phyloP scores from a whole-genome alignment of 2,329 filamentous ascomycete species.

The Claviceps citrina region DNA sequence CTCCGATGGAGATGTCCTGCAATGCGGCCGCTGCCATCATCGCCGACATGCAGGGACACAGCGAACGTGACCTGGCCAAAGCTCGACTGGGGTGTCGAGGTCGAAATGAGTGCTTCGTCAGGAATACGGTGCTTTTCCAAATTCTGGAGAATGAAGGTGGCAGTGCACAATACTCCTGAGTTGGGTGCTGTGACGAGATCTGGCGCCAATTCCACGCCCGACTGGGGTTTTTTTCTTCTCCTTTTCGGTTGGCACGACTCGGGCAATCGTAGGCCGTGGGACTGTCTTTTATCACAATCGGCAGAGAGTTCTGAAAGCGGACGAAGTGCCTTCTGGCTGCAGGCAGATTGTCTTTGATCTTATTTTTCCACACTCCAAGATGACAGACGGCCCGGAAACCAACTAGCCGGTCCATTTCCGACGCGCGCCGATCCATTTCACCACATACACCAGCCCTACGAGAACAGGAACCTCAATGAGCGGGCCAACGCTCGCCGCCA shows the following conservation, averaged over 20 bases:
- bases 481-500: conserved; percentile 72
- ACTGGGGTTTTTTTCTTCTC: too few species aligned
- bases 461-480: conserved; percentile 77
- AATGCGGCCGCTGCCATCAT: conserved; percentile 22
- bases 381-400: too few species aligned
- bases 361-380: background rate
- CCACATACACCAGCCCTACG: conserved; percentile 57
- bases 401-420: conserved; percentile 4
- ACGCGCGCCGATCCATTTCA: conserved; percentile 4
- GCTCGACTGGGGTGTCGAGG: conserved; percentile 16
- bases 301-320: too few species aligned
- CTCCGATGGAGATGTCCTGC: conserved; percentile 21
- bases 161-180: conserved; percentile 3
- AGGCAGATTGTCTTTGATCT: background rate
- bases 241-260: too few species aligned
- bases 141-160: conserved; percentile 15
- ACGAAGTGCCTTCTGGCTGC: too few species aligned
- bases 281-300: too few species aligned
- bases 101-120: conserved; percentile 17
- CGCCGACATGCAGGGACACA: conserved; percentile 23
- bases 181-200: background rate
- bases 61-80: conserved; percentile 14
- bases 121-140: conserved; percentile 20
- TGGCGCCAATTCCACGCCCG: too few species aligned
- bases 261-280: too few species aligned